Evolutionary conservation across 169 alveolate genomes (phyloP), one percentile per base, ranked within the genome.

Genomic region (Plasmodium gaboni): DNA sequence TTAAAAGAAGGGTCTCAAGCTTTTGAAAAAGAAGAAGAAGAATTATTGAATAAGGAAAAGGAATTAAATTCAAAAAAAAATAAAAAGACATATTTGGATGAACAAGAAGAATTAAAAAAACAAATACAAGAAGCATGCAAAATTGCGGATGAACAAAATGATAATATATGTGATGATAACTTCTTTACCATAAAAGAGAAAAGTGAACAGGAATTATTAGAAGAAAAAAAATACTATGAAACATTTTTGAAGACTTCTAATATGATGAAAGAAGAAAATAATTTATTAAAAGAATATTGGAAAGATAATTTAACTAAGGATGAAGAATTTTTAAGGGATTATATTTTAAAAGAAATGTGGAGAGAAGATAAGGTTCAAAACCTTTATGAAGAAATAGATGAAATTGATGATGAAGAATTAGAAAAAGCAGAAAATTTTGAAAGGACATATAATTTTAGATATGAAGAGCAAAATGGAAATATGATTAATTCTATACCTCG

Each of bases 261-360:
- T 12, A 59, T 19, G 12, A 19, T 71, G 7, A 73, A 48, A 28
- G 95, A 92, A 28, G 91, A 63, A 42, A 88, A 85, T 24, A 73
- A 73, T 19, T 68, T 73, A 72, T 44, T 86, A 53, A 86, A 86
- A 69, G 86, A 71, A 87, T 93, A 89, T 42, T 32, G 92, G 68
- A 71, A 76, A 59, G 93, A 92, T 83, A 65, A 73, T 32, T 83
- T 93, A 63, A 92, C 73, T 83, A 88, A 80, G 55, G 94, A 93
- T 83, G 96, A 93, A 53, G 94, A 93, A 83, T 93, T 93, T 74
- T 93, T 93, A 64, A 80, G 93, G 91, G 96, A 93, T 89, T 93
- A 93, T 64, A 93, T 93, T 19, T 74, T 93, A 67, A 93, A 93
- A 87, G 94, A 93, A 92, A 53, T 94, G 22, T 93, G 96, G 96